phyloP scores from a whole-genome alignment of 2,329 filamentous ascomycete genomes.

The Aspergillus versicolor region DNA sequence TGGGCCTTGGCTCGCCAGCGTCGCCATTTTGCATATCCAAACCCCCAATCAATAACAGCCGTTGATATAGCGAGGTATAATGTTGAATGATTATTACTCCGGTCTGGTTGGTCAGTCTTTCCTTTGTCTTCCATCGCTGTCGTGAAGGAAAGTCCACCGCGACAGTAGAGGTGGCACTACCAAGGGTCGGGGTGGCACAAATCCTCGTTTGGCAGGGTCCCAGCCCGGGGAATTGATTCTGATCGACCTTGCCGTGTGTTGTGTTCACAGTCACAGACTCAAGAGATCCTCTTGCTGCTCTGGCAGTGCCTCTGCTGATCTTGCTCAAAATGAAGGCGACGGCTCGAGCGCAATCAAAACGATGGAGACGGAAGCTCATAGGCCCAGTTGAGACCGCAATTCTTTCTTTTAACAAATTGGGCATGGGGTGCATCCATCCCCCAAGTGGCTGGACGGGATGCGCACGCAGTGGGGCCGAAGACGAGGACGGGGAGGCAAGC shows the following conservation, averaged over 20 bases:
- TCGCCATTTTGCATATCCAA: background rate
- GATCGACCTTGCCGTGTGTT: conserved; percentile 11
- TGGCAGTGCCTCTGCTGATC: conserved; percentile 8
- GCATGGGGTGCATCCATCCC: conserved; percentile 11
- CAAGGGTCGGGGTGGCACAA: conserved; percentile 4
- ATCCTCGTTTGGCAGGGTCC: background rate
- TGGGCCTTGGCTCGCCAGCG: background rate
- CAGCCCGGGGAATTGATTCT: conserved; percentile 13
- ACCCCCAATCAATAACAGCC: background rate
- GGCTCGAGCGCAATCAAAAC: conserved; percentile 9
- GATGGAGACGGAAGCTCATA: conserved; percentile 1
- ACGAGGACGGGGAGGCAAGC: conserved; percentile 5
- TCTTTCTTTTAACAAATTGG: conserved; percentile 12
- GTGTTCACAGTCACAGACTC: background rate
- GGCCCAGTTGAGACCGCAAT: background rate
- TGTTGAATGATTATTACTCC: conserved; percentile 2
- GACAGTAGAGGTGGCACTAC: conserved; percentile 6
- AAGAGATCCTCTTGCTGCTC: background rate
- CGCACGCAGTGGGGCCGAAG: conserved; percentile 21
- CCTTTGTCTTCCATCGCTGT: background rate
- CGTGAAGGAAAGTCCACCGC: conserved; percentile 3
- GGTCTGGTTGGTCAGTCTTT: background rate
- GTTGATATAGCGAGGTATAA: conserved; percentile 4
- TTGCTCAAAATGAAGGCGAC: conserved; percentile 1
- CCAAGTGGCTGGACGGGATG: conserved; percentile 25